Evolutionary conservation across 2,329 filamentous ascomycete species (phyloP).

Genomic region (Aspergillus terreus): DNA sequence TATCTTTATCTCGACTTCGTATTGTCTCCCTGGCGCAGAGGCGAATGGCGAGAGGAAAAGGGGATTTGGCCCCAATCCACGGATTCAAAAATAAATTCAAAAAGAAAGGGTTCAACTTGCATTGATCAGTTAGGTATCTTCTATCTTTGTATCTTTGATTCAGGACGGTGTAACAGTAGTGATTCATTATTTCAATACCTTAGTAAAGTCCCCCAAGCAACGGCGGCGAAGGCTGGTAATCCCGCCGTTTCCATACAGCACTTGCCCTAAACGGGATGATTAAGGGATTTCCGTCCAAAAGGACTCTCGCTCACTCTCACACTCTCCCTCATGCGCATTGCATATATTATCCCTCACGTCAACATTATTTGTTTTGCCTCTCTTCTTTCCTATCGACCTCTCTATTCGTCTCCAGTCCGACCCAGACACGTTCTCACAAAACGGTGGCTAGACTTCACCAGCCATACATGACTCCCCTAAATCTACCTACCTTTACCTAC

Average conservation of each 20-base stretch:
- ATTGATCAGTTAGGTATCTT: neutral
- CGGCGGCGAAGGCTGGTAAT: neutral
- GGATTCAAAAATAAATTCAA: neutral
- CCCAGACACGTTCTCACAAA: neutral
- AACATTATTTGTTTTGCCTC: neutral
- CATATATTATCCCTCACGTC: neutral
- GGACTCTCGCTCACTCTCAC: neutral
- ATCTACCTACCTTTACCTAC: neutral
- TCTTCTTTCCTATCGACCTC: neutral
- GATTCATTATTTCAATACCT: neutral
- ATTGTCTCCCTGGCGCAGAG: neutral
- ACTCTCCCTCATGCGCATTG: neutral
- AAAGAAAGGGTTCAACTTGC: neutral
- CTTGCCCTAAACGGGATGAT: neutral
- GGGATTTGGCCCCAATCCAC: neutral
- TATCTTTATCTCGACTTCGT: slow-evolving; percentile 7
- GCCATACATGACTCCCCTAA: slow-evolving; percentile 2
- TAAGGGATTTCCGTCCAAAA: neutral
- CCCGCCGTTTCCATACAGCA: slow-evolving; percentile 13
- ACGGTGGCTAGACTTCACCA: slow-evolving; percentile 3
- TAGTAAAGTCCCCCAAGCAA: neutral
- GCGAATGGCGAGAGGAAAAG: neutral
- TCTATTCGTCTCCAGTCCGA: neutral
- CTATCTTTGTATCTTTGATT: too few relatives aligned
- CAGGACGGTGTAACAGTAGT: neutral